Evolutionary conservation across 345 rosid genomes (phyloP).

Genomic region (Moringa oleifera): DNA sequence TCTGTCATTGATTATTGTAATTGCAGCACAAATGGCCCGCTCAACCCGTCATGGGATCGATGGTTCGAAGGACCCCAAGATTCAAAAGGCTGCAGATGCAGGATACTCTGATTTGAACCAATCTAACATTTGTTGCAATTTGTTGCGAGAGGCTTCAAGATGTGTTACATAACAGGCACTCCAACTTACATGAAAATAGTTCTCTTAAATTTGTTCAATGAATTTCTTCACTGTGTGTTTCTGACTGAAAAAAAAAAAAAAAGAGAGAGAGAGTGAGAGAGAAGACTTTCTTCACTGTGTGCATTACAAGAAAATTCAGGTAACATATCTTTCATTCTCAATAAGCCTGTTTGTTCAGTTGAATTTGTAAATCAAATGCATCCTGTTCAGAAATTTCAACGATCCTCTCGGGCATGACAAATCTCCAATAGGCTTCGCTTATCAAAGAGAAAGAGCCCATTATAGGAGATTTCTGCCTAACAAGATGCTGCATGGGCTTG

Average conservation of each 20-base stretch:
- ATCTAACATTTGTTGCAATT: neutral
- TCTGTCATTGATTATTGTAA: too few species aligned
- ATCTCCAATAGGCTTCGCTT: too few species aligned
- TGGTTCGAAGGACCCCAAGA: constrained; percentile 83
- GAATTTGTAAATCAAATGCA: neutral
- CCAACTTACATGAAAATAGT: neutral
- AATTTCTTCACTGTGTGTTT: too few species aligned
- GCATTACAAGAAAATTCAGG: neutral
- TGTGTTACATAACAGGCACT: neutral
- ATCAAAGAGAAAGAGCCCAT: too few species aligned
- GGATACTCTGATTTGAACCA: constrained; percentile 40
- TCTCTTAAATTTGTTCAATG: neutral
- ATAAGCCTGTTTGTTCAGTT: neutral
- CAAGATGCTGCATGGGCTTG: too few species aligned
- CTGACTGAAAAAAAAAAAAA: too few species aligned
- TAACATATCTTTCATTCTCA: too few species aligned
- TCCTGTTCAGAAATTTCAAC: neutral
- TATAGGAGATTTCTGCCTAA: too few species aligned
- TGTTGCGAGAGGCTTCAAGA: neutral
- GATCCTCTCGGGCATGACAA: too few species aligned
- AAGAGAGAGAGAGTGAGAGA: too few species aligned
- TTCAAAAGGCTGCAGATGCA: constrained; percentile 63
- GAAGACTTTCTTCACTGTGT: neutral
- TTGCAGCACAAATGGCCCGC: constrained; percentile 66
- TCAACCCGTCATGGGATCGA: constrained; percentile 67